Percentiles rank a stretch among this genome's conserved stretches.
phyloP scores from a whole-genome alignment of 176 grass and related monocot species.

The Zea mays region Zm-B73-REFERENCE-NAM-5.0 NC_050101.1:164682501-164683000 shows the following conservation, averaged over 20 bases:
- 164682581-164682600: slow-evolving; percentile 70
- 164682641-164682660: not conserved
- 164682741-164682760: not conserved
- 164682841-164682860: not conserved
- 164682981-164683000: not conserved
- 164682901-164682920: not conserved
- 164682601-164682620: slow-evolving; percentile 92
- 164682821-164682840: not conserved
- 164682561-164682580: slow-evolving; percentile 81
- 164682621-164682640: slow-evolving; percentile 87
- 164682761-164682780: not conserved
- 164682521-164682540: slow-evolving; percentile 51
- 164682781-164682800: slow-evolving; percentile 10
- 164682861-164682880: not conserved
- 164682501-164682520: not conserved
- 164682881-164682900: not conserved
- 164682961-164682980: not conserved
- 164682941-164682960: not conserved
- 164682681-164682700: slow-evolving; percentile 20
- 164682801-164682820: not conserved
- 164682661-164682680: not conserved
- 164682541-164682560: slow-evolving; percentile 98
- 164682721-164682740: not conserved
- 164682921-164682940: not conserved
- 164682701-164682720: not conserved